These are phyloP conservation scores for Jackrogersella multiformis DNA, from an alignment of 495 filamentous ascomycete species.

Conservation along the genomic window DNA sequence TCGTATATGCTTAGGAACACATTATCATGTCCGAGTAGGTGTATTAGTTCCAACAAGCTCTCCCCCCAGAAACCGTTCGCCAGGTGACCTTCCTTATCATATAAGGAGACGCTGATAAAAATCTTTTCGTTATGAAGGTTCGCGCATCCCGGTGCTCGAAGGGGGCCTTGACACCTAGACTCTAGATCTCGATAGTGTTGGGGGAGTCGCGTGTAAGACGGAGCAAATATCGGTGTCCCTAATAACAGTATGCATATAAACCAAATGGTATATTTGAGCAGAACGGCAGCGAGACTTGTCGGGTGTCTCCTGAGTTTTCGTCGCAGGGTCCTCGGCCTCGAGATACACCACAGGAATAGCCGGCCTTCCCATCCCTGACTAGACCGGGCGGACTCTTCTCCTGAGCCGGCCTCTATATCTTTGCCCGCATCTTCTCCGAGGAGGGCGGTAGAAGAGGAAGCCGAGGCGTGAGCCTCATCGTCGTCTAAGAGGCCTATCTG, in stretches of 20 bases:
- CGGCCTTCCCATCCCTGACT: constrained; percentile 22
- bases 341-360: constrained; percentile 28
- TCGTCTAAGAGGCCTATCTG: constrained; percentile 31
- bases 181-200: constrained; percentile 54
- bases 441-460: constrained; percentile 29
- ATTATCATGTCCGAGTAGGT: constrained; percentile 65
- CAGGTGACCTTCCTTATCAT: constrained; percentile 65
- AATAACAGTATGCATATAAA: constrained; percentile 44
- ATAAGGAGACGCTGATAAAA: constrained; percentile 79
- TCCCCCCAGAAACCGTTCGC: constrained; percentile 73
- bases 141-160: constrained; percentile 60
- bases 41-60: constrained; percentile 68
- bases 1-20: constrained; percentile 73
- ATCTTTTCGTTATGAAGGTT: constrained; percentile 73
- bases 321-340: constrained; percentile 27
- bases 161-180: constrained; percentile 30
- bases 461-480: constrained; percentile 25
- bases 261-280: constrained; percentile 28
- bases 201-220: constrained; percentile 66
- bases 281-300: background rate
- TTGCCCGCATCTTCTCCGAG: constrained; percentile 25
- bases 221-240: constrained; percentile 62
- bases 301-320: constrained; percentile 33
- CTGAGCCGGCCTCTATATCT: constrained; percentile 13
- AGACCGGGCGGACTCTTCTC: constrained; percentile 4